These are phyloP conservation scores for Neocallimastix lanati DNA, from an alignment of 192 early-diverging fungal genomes.

Conservation along the genomic window DNA sequence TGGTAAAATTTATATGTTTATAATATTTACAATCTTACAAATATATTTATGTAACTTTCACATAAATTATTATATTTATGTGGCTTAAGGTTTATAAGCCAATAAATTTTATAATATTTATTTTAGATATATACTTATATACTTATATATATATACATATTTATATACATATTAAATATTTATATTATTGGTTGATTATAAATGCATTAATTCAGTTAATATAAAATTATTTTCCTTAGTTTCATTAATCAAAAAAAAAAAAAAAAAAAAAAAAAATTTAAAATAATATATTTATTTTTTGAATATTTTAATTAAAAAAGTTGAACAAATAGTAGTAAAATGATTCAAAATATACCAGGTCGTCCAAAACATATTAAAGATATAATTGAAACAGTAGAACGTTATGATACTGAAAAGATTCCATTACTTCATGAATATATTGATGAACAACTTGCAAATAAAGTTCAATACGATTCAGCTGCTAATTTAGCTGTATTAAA, in stretches of 20 bases:
- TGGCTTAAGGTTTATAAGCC: neutral
- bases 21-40: too few relatives aligned
- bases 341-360: neutral
- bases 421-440: constrained; percentile 70
- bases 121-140: too few relatives aligned
- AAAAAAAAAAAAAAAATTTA: neutral
- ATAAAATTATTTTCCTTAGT: too few relatives aligned
- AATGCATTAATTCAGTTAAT: too few relatives aligned
- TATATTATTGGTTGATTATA: too few relatives aligned
- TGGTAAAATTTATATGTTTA: too few relatives aligned
- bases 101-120: neutral
- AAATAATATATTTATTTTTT: too few relatives aligned
- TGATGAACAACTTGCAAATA: constrained; percentile 50
- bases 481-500: constrained; percentile 85
- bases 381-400: constrained; percentile 59
- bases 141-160: too few relatives aligned
- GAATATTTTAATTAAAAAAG: too few relatives aligned
- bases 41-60: neutral
- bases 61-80: neutral
- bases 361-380: constrained; percentile 59
- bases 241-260: too few relatives aligned
- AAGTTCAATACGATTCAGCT: constrained; percentile 55
- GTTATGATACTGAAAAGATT: constrained; percentile 83
- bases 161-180: too few relatives aligned
- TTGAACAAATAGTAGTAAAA: too few relatives aligned